Percentiles rank a stretch among this genome's conserved stretches.
These are phyloP conservation scores for Usnea hakonensis DNA, from an alignment of 495 filamentous ascomycete genomes.

Conservation along the genomic window DNA sequence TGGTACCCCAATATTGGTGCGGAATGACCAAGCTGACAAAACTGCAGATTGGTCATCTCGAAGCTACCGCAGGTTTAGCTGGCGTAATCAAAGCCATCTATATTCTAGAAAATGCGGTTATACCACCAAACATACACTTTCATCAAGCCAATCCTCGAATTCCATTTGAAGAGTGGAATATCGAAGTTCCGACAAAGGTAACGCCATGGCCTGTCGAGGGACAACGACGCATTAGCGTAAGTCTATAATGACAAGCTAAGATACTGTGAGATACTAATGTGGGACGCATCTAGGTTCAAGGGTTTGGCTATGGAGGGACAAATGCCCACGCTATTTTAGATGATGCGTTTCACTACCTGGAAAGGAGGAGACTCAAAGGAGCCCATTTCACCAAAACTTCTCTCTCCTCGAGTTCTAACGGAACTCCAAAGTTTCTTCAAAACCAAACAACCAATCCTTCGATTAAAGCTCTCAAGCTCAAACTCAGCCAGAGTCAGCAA, in stretches of 20 bases:
- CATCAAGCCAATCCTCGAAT: conserved; percentile 30
- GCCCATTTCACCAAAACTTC: neutral
- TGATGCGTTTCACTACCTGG: conserved; percentile 25
- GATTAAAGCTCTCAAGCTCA: neutral
- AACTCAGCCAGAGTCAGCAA: neutral
- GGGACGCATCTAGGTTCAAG: conserved; percentile 8
- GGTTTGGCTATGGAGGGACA: conserved; percentile 22
- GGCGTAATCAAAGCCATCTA: conserved; percentile 38
- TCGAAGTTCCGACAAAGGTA: conserved; percentile 23
- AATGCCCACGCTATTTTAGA: conserved; percentile 35
- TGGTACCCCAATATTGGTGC: neutral
- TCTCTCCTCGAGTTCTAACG: neutral
- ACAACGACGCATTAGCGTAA: conserved; percentile 11
- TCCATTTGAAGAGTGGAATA: conserved; percentile 27
- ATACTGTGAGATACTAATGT: neutral
- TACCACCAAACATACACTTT: conserved; percentile 36
- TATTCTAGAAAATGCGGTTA: conserved; percentile 36
- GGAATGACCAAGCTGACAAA: neutral
- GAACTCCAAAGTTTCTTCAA: neutral
- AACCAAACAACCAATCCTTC: neutral
- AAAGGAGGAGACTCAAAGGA: conserved; percentile 8
- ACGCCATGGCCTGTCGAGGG: conserved; percentile 24
- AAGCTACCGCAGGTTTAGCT: conserved; percentile 38
- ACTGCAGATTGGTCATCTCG: conserved; percentile 41
- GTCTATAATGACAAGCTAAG: neutral